Conservation (phyloP, 495 filamentous ascomycete species). For the Darksidea phi region DNA sequence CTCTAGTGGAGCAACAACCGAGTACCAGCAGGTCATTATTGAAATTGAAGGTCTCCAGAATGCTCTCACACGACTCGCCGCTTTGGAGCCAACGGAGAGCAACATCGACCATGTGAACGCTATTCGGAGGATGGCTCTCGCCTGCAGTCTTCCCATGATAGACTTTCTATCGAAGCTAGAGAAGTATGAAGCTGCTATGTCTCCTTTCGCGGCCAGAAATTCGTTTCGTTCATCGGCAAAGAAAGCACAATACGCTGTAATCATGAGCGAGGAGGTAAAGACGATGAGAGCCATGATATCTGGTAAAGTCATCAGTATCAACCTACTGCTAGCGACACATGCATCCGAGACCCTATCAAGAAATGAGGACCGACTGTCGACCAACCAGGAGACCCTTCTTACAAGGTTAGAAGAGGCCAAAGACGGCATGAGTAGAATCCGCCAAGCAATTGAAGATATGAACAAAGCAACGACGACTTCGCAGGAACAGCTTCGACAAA, state of each 20-base stretch:
- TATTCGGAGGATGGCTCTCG: slow-evolving; percentile 39
- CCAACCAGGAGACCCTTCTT: neutral
- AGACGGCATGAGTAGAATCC: neutral
- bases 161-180: slow-evolving; percentile 38
- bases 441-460: neutral
- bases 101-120: slow-evolving; percentile 39
- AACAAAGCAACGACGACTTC: neutral
- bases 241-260: slow-evolving; percentile 38
- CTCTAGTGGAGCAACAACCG: slow-evolving; percentile 36
- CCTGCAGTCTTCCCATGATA: slow-evolving; percentile 35
- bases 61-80: slow-evolving; percentile 34
- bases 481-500: neutral
- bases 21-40: slow-evolving; percentile 38
- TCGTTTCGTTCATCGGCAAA: slow-evolving; percentile 9
- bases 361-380: neutral
- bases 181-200: slow-evolving; percentile 6
- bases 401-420: neutral
- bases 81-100: slow-evolving; percentile 34
- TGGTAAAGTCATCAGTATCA: slow-evolving; percentile 38
- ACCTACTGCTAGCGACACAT: slow-evolving; percentile 35
- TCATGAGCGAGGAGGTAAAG: slow-evolving; percentile 38
- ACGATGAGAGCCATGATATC: slow-evolving; percentile 37
- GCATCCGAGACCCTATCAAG: slow-evolving; percentile 25
- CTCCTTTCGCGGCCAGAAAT: slow-evolving; percentile 22
- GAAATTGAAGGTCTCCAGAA: slow-evolving; percentile 38